phyloP scores from a whole-genome alignment of 2,329 filamentous ascomycete genomes.

The Colletotrichum tofieldiae region DNA sequence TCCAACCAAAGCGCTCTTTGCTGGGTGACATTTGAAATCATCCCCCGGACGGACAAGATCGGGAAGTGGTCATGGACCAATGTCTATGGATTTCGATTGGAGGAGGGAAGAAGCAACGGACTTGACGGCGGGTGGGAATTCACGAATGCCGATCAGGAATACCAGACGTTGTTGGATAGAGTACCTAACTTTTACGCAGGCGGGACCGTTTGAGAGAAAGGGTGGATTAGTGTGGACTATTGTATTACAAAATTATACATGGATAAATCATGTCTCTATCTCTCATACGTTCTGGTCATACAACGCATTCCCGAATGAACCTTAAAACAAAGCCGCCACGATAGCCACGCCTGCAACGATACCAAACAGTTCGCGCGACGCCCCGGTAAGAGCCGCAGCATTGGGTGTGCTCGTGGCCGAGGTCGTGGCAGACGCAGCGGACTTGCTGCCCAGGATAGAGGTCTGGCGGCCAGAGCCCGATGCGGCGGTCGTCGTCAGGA shows the following conservation, averaged over 20 bases:
- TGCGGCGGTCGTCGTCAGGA: background rate
- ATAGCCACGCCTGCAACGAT: slow-evolving; percentile 22
- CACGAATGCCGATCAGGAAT: slow-evolving; percentile 48
- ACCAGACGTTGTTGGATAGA: slow-evolving; percentile 47
- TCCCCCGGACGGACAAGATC: slow-evolving; percentile 1
- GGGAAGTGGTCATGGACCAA: slow-evolving; percentile 25
- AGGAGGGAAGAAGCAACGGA: slow-evolving; percentile 16
- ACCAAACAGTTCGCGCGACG: slow-evolving; percentile 12
- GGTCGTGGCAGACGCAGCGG: slow-evolving; percentile 8
- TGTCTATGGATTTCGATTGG: slow-evolving; percentile 31
- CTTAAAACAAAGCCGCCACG: slow-evolving; percentile 23
- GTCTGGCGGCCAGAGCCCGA: slow-evolving; percentile 6
- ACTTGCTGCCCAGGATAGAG: background rate
- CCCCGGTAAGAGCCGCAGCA: slow-evolving; percentile 3
- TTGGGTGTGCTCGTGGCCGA: slow-evolving; percentile 2
- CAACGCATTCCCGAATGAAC: background rate
- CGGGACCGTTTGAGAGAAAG: background rate
- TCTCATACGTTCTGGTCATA: background rate
- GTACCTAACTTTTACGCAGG: slow-evolving; percentile 44
- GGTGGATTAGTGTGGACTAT: background rate
- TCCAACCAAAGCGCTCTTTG: slow-evolving; percentile 30
- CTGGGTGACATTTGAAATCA: slow-evolving; percentile 32
- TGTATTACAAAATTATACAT: slow-evolving; percentile 6
- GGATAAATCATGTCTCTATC: background rate
- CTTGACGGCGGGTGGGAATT: slow-evolving; percentile 45